Evolutionary conservation across 106 monocot genomes (phyloP).

Genomic region (Platanthera guangdongensis): DNA sequence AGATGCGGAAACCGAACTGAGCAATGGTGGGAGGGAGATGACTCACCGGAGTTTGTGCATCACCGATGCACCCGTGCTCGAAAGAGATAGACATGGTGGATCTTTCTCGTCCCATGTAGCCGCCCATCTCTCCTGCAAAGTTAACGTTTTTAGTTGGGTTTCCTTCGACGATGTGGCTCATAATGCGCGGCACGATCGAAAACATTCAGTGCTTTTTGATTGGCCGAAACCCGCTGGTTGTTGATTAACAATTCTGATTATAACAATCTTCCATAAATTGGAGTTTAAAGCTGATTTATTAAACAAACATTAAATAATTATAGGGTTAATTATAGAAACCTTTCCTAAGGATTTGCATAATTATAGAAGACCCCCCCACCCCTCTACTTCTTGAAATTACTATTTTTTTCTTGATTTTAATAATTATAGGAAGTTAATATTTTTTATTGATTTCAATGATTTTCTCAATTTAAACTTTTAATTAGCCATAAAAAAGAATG

Average conservation of each 20-base stretch:
- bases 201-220: background rate
- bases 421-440: no score
- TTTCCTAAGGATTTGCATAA: no score
- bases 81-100: constrained; percentile 69
- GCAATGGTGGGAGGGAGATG: background rate
- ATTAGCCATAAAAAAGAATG: no score
- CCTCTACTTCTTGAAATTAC: no score
- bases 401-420: no score
- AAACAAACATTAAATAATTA: background rate
- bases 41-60: constrained; percentile 87
- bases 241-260: background rate
- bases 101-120: constrained; percentile 61
- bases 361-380: no score
- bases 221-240: background rate
- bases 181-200: background rate
- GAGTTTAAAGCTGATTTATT: background rate
- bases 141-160: background rate
- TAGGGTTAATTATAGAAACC: background rate
- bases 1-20: background rate
- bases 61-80: constrained; percentile 49
- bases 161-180: background rate
- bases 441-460: no score
- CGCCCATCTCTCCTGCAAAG: constrained; percentile 49
- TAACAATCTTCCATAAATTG: background rate
- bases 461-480: no score